phyloP scores from a whole-genome alignment of 23 red algal species.

The Gracilaria vermiculophylla region DNA sequence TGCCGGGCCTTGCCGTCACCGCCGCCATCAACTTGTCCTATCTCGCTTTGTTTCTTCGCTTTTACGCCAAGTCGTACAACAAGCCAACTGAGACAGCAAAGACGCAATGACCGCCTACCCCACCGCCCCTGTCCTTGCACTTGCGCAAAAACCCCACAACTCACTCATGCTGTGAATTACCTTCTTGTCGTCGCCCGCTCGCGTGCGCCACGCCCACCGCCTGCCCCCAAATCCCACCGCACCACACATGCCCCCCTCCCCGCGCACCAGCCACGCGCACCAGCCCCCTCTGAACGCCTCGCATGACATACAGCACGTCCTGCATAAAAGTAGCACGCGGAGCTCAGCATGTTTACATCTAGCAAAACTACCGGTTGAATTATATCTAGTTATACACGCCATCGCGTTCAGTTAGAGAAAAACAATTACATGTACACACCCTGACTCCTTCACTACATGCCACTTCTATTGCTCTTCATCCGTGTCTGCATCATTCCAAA shows the following conservation, averaged over 20 bases:
- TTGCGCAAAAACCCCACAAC: too few relatives aligned
- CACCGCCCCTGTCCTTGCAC: too few relatives aligned
- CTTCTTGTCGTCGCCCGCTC: too few relatives aligned
- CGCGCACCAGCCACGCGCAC: too few relatives aligned
- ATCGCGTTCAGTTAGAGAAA: neutral
- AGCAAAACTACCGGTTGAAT: neutral
- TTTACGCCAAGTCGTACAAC: conserved; percentile 77
- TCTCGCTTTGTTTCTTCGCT: conserved; percentile 87
- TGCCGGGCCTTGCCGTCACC: conserved; percentile 70
- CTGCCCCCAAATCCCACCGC: too few relatives aligned
- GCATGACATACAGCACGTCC: too few relatives aligned
- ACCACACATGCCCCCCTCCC: too few relatives aligned
- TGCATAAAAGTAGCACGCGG: too few relatives aligned
- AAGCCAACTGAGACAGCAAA: neutral
- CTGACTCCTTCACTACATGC: neutral
- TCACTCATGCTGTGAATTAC: too few relatives aligned
- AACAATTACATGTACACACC: neutral
- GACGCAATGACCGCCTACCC: neutral
- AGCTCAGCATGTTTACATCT: neutral
- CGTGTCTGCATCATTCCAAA: conserved; percentile 55
- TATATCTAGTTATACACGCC: neutral
- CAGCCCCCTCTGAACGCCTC: too few relatives aligned
- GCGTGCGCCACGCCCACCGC: too few relatives aligned
- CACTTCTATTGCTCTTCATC: neutral
- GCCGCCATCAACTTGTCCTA: conserved; percentile 80